Evolutionary conservation across 257 asterid genomes (phyloP).

Genomic region (Solanum pinnatisectum): DNA sequence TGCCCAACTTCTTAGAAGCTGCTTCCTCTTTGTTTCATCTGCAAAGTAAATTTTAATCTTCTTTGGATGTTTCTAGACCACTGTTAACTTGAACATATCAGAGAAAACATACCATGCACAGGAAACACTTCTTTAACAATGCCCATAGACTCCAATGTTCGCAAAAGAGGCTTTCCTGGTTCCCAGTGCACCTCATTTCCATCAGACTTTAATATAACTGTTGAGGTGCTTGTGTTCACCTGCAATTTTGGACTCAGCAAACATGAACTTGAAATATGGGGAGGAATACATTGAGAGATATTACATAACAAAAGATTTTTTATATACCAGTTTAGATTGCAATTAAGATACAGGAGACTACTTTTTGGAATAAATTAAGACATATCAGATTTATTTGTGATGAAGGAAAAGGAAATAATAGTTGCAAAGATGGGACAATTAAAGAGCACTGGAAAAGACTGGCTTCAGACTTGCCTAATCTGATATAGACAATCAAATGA

Average conservation of each 20-base stretch:
- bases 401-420: neutral
- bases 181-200: slow-evolving; percentile 46
- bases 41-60: slow-evolving; percentile 3
- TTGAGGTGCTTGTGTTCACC: slow-evolving; percentile 48
- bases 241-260: slow-evolving; percentile 20
- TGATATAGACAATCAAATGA: neutral
- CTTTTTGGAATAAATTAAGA: neutral
- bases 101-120: slow-evolving; percentile 56
- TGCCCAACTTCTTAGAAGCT: slow-evolving; percentile 88
- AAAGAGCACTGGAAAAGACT: neutral
- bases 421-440: neutral
- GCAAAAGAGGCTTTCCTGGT: slow-evolving; percentile 56
- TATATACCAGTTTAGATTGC: neutral
- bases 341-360: neutral
- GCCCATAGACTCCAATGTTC: slow-evolving; percentile 44
- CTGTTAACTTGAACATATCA: slow-evolving; percentile 5
- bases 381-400: neutral
- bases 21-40: slow-evolving; percentile 80
- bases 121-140: slow-evolving; percentile 81
- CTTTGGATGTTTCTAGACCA: neutral
- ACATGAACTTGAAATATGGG: neutral
- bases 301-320: too few relatives aligned
- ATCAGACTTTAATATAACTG: slow-evolving; percentile 28
- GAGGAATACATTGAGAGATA: neutral
- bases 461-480: neutral